Conservation (phyloP, 169 alveolate genomes). For the Plasmodium adleri region DNA sequence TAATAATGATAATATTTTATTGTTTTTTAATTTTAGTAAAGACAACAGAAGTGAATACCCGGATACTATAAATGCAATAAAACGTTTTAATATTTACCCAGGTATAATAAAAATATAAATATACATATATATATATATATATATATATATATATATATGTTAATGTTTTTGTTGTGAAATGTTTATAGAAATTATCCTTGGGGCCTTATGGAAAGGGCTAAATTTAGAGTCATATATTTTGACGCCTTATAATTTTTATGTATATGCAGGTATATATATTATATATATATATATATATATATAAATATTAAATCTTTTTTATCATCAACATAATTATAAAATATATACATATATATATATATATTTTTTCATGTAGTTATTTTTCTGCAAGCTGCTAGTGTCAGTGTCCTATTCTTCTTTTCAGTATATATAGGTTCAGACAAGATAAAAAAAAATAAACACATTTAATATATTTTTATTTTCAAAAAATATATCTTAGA, state of each 20-base stretch:
- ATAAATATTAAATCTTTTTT: background rate
- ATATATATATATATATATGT: background rate
- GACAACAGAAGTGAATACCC: conserved; percentile 73
- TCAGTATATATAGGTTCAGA: conserved; percentile 53
- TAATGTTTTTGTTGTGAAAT: background rate
- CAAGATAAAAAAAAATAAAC: background rate
- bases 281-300: background rate
- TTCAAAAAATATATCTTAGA: background rate
- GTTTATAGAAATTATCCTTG: conserved; percentile 39
- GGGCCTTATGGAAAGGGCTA: conserved; percentile 42
- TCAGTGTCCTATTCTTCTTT: conserved; percentile 38
- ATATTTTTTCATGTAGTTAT: conserved; percentile 13
- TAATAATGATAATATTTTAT: background rate
- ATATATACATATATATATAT: background rate
- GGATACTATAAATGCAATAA: conserved; percentile 50
- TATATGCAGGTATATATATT: conserved; percentile 35
- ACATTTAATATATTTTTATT: background rate
- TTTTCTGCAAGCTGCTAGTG: conserved; percentile 69
- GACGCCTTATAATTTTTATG: conserved; percentile 65
- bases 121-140: background rate
- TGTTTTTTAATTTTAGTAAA: conserved; percentile 4
- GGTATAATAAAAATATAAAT: conserved; percentile 8
- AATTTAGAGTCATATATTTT: conserved; percentile 11
- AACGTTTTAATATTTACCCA: conserved; percentile 63
- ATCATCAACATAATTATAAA: background rate